Conservation (phyloP, 2,329 filamentous ascomycete genomes). For the Lecanoromycetidae sp. region DNA sequence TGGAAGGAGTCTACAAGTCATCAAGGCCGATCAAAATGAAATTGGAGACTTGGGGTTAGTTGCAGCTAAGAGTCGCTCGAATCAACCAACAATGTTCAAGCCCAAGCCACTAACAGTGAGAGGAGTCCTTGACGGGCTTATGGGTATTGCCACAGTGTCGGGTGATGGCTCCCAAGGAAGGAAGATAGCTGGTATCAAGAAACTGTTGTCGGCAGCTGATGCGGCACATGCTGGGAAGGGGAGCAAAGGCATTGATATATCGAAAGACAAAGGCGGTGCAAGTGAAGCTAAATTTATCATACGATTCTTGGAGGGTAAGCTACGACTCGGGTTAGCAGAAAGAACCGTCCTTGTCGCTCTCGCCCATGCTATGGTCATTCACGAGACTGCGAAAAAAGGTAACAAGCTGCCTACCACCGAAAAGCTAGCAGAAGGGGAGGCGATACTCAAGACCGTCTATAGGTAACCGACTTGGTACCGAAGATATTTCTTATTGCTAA, state of each 20-base stretch:
- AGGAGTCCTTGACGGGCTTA: conserved; percentile 75
- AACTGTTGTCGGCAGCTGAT: conserved; percentile 84
- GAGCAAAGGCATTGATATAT: conserved; percentile 59
- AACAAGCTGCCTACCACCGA: conserved; percentile 57
- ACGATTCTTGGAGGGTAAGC: conserved; percentile 85
- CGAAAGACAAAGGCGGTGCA: conserved; percentile 79
- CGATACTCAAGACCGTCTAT: conserved; percentile 80
- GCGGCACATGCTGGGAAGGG: conserved; percentile 57
- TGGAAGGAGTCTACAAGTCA: conserved; percentile 72
- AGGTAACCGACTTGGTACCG: conserved; percentile 43
- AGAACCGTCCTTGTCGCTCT: conserved; percentile 82
- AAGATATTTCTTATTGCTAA: not conserved
- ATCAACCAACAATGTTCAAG: conserved; percentile 97
- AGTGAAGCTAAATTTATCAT: conserved; percentile 94
- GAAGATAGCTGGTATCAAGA: conserved; percentile 93
- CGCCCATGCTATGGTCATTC: conserved; percentile 73
- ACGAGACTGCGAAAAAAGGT: conserved; percentile 62
- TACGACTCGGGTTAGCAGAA: conserved; percentile 82
- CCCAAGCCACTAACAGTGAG: conserved; percentile 79
- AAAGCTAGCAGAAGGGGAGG: conserved; percentile 71
- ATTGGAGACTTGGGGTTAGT: conserved; percentile 92
- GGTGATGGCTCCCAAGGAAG: conserved; percentile 79
- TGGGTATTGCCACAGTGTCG: conserved; percentile 74
- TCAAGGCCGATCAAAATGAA: conserved; percentile 91
- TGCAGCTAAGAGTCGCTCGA: conserved; percentile 87